Conservation (phyloP, 2,329 filamentous ascomycete species). For the Ceratocystis cubensis region DNA sequence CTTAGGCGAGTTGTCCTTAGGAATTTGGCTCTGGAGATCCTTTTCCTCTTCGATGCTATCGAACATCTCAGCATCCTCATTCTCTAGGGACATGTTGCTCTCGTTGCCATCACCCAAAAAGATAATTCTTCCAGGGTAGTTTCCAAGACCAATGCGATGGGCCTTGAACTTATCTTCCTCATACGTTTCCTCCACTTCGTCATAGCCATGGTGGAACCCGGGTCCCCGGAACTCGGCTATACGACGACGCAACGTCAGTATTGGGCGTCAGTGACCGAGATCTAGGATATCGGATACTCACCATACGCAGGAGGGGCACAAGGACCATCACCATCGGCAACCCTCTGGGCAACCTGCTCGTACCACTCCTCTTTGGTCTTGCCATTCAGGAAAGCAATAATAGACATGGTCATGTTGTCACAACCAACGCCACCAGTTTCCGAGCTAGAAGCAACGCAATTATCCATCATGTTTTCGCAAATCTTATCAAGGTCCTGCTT, state of each 20-base stretch:
- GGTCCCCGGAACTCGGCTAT: constrained; percentile 76
- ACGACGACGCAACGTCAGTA: constrained; percentile 23
- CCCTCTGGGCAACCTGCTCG: constrained; percentile 82
- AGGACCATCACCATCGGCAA: constrained; percentile 92
- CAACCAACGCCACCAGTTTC: constrained; percentile 96
- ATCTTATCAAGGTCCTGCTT: constrained; percentile 92
- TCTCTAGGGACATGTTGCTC: constrained; percentile 58
- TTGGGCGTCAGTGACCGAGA: constrained; percentile 22
- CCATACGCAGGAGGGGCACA: constrained; percentile 99
- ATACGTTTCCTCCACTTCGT: constrained; percentile 66
- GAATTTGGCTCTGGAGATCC: constrained; percentile 72
- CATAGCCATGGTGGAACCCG: constrained; percentile 68
- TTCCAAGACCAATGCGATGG: constrained; percentile 45
- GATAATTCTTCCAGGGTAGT: constrained; percentile 77
- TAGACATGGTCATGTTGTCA: constrained; percentile 98
- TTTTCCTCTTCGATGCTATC: constrained; percentile 67
- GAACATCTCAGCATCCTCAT: constrained; percentile 86
- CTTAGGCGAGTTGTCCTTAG: constrained; percentile 39
- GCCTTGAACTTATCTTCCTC: constrained; percentile 58
- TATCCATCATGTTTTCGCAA: constrained; percentile 99
- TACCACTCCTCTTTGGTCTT: constrained; percentile 98
- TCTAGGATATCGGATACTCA: constrained; percentile 46
- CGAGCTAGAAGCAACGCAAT: constrained; percentile 93
- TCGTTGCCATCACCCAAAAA: constrained; percentile 92
- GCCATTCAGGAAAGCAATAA: constrained; percentile 79